Evolutionary conservation across 805 yeast genomes (phyloP).

Genomic region (Jamesozyma lodderae): DNA sequence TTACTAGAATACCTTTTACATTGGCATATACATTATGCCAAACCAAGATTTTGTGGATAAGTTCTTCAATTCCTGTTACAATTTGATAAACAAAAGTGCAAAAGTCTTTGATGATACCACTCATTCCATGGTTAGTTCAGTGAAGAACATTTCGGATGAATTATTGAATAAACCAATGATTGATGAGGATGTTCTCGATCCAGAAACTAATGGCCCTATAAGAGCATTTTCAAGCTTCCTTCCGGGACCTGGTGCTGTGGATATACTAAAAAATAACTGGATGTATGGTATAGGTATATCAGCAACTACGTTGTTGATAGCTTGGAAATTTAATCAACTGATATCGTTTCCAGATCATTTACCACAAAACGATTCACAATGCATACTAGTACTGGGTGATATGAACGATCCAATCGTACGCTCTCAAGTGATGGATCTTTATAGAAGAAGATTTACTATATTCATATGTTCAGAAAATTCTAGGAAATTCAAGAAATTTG

Average conservation of each 20-base stretch:
- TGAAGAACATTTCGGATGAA: conserved; percentile 4
- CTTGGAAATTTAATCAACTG: conserved; percentile 10
- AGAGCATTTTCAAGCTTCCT: not conserved
- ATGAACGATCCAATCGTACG: conserved; percentile 30
- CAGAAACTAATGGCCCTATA: not conserved
- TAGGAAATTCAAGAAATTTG: conserved; percentile 13
- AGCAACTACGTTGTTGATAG: conserved; percentile 10
- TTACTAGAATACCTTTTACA: too few species aligned
- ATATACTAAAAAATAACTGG: conserved; percentile 7
- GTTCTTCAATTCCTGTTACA: conserved; percentile 16
- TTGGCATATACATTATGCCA: too few species aligned
- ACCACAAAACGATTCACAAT: conserved; percentile 11
- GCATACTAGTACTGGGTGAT: conserved; percentile 26
- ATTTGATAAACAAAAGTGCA: conserved; percentile 8
- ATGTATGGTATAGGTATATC: conserved; percentile 13
- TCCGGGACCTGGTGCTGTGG: conserved; percentile 1
- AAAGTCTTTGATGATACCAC: conserved; percentile 8
- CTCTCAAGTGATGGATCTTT: conserved; percentile 29
- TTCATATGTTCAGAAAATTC: conserved; percentile 27
- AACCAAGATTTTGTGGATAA: conserved; percentile 21
- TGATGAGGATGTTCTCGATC: not conserved
- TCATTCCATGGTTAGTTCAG: conserved; percentile 6
- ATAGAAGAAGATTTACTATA: conserved; percentile 27
- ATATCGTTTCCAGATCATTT: conserved; percentile 12
- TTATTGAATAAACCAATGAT: not conserved